Evolutionary conservation across 768 basidiomycete genomes (phyloP).

Genomic region (Clitopilus hobsonii): DNA sequence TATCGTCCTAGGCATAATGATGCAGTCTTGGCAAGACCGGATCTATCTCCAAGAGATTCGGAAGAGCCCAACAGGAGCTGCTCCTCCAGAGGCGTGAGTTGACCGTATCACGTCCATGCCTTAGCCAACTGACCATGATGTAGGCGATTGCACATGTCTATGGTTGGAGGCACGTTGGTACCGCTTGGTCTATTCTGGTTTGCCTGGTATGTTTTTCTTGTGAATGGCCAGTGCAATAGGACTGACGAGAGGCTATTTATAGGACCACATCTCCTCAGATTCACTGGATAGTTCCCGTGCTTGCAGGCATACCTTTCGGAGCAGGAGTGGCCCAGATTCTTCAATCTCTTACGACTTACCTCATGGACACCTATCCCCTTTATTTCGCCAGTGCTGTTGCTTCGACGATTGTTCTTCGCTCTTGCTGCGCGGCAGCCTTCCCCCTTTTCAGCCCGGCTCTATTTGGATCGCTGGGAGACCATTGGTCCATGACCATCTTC

Average conservation of each 20-base stretch:
- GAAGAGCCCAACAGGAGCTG: slow-evolving; percentile 39
- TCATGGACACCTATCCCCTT: slow-evolving; percentile 67
- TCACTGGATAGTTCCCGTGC: slow-evolving; percentile 65
- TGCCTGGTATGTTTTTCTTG: slow-evolving; percentile 38
- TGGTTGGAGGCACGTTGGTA: slow-evolving; percentile 44
- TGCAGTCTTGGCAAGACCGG: slow-evolving; percentile 50
- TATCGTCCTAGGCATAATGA: slow-evolving; percentile 41
- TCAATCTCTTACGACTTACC: slow-evolving; percentile 61
- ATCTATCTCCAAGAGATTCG: slow-evolving; percentile 48
- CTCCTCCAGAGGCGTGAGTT: slow-evolving; percentile 58
- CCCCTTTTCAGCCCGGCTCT: slow-evolving; percentile 52
- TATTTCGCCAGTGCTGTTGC: slow-evolving; percentile 68
- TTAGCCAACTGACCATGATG: not conserved
- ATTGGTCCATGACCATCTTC: slow-evolving; percentile 54
- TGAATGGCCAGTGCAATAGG: no score
- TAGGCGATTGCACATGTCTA: slow-evolving; percentile 57
- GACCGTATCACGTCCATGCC: not conserved
- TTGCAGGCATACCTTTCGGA: slow-evolving; percentile 67
- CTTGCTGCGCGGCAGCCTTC: slow-evolving; percentile 57
- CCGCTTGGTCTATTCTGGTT: slow-evolving; percentile 66
- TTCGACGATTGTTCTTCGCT: slow-evolving; percentile 63
- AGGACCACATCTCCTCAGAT: slow-evolving; percentile 49
- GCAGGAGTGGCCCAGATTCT: slow-evolving; percentile 59
- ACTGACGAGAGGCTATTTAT: no score
- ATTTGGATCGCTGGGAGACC: slow-evolving; percentile 48